Evolutionary conservation across 257 asterid genomes (phyloP), one percentile per base, ranked within the genome.

Genomic region (Linderniella brevidens): DNA sequence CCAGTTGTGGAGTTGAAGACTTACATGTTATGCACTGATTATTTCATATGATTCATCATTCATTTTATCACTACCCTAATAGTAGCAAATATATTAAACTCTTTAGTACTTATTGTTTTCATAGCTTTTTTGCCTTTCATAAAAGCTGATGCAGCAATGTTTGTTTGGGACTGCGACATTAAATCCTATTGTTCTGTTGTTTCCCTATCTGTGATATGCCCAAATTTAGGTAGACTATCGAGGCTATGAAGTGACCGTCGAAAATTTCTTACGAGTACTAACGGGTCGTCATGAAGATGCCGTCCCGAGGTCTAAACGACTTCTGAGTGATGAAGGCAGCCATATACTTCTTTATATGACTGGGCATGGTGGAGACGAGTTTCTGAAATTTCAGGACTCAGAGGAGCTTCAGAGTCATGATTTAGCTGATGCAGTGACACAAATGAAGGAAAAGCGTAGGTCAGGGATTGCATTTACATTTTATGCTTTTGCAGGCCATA

Each of bases 321-420:
- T 85, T 50, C 73, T 90, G 43, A 90, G 99, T 71, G 99, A 90
- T 63, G 99, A 90, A 73, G 99, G 94, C 51, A 90, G 99, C 58
- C 99, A 85, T 59, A 68, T 85, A 71, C 90, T 90, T 48, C 72
- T 90, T 19, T 90, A 81, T 69, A 90, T 90, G 96, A 90, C 96
- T 14, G 96, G 99, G 61, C 94, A 90, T 64, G 99, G 99, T 5
- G 99, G 99, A 54, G 96, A 90, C 7, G 93, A 85, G 73, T 90
- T 90, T 70, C 73, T 90, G n/a, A 90, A 90, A 57, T 90, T 85
- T 70, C 96, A 90, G 67, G 99, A 90, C 73, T 69, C 92, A 3
- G 99, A 90, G 67, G 99, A 90, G 75, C 96, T 90, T 61, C 94
- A 90, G 60, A 90, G 96, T 71, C 96, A 85, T 64, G 99, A 90